Evolutionary conservation across 2,329 filamentous ascomycete genomes (phyloP).

Genomic region (Thielaviopsis punctulata): DNA sequence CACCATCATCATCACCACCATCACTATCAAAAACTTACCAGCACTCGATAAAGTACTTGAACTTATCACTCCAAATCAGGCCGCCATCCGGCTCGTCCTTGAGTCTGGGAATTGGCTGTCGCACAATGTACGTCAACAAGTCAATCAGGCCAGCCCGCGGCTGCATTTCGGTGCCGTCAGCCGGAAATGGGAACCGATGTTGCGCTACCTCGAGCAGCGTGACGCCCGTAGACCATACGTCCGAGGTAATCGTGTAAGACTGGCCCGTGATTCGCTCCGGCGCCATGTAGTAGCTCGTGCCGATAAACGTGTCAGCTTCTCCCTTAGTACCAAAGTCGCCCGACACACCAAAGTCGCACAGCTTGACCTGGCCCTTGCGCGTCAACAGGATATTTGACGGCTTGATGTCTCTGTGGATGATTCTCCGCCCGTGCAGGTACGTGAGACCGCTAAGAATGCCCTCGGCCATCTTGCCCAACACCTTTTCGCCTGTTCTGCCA

Average conservation of each 20-base stretch:
- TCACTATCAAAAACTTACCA: conserved; percentile 56
- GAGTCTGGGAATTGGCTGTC: conserved; percentile 83
- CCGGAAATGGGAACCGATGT: conserved; percentile 94
- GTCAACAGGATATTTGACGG: conserved; percentile 92
- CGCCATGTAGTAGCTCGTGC: conserved; percentile 98
- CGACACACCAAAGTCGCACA: conserved; percentile 95
- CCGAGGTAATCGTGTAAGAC: conserved; percentile 94
- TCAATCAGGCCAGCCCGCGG: conserved; percentile 86
- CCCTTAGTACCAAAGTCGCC: conserved; percentile 98
- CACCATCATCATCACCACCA: neutral
- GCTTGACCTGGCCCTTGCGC: conserved; percentile 82
- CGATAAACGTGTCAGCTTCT: conserved; percentile 96
- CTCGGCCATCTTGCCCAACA: conserved; percentile 90
- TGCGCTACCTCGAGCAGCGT: conserved; percentile 98
- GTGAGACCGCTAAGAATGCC: conserved; percentile 86
- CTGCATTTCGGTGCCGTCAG: conserved; percentile 90
- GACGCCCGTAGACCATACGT: conserved; percentile 95
- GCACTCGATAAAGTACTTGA: conserved; percentile 99
- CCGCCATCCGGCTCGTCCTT: conserved; percentile 85
- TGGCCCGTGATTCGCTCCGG: conserved; percentile 95
- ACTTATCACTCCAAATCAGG: conserved; percentile 90
- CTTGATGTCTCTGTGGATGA: conserved; percentile 98
- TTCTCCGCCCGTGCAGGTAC: conserved; percentile 87
- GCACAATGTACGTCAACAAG: conserved; percentile 89
- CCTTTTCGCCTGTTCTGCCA: conserved; percentile 89